Conservation (phyloP, 306 rosid species). For the Fagus crenata region DNA sequence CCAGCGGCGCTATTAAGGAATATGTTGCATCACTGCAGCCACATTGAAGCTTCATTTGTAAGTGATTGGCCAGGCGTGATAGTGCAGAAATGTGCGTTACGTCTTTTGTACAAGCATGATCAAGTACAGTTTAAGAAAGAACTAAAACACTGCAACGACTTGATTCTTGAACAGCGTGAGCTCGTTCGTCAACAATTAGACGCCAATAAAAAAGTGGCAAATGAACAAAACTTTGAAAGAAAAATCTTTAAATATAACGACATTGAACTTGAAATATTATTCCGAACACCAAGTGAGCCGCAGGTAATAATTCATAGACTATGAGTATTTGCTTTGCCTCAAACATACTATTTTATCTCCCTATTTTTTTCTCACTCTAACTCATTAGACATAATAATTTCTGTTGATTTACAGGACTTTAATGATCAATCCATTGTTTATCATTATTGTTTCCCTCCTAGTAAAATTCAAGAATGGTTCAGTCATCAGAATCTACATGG, state of each 20-base stretch:
- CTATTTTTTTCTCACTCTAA: too few relatives aligned
- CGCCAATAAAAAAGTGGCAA: neutral
- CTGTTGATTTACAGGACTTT: neutral
- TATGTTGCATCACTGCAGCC: neutral
- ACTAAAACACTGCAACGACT: neutral
- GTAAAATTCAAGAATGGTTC: neutral
- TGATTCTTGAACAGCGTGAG: accelerated
- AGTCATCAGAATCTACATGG: neutral
- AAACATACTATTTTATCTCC: too few relatives aligned
- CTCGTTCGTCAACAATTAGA: accelerated
- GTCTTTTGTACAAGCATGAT: neutral
- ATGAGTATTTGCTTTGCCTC: too few relatives aligned
- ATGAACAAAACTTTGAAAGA: neutral
- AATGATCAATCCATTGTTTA: accelerated
- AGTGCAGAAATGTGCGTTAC: neutral
- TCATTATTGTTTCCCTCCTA: neutral
- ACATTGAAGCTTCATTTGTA: neutral
- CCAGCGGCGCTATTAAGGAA: neutral
- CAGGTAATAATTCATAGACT: too few relatives aligned
- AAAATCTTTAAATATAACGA: too few relatives aligned
- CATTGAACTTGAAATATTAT: too few relatives aligned
- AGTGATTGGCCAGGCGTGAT: neutral
- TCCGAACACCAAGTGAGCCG: too few relatives aligned
- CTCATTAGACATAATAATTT: too few relatives aligned
- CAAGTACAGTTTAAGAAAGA: neutral